Evolutionary conservation across 192 early-diverging fungal species (phyloP), one percentile per base, ranked within the genome.

Genomic region (Backusella macrospora): DNA sequence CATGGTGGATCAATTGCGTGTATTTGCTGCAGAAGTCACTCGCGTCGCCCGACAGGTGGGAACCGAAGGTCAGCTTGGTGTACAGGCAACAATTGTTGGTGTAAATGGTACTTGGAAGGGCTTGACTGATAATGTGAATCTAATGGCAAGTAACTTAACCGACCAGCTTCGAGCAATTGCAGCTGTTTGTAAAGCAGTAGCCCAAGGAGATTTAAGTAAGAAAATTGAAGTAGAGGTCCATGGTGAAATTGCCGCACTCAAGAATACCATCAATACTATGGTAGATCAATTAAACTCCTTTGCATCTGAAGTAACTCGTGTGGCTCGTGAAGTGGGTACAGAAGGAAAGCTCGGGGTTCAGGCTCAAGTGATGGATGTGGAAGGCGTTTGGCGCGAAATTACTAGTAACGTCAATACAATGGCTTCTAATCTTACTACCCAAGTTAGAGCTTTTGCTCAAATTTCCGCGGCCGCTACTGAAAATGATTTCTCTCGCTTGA

Each of bases 291-390:
- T 90, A 5, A 76, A 71, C 47, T 86, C 81, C 10, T 89, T 91
- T 84, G 90, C 88, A 3, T 76, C 80, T 4, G 90, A 91, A 72
- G 85, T 90, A 18, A 84, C 83, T 12, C 79, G 85, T 49, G 89
- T 90, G n/a, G 89, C 89, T 5, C 76, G 83, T 15, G 86, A 88
- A 68, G 89, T 90, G 10, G 89, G 89, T 62, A 89, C 83, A 0
- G 88, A 92, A 59, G 92, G 92, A 40, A 90, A 89, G 47, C 78
- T 94, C 15, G 92, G 92, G 44, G 92, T 86, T 18, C 90, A 92
- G 73, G 92, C 91, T 0, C 83, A 90, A 43, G 92, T 94, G 0
- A 76, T 77, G n/a, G 91, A 89, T 70, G 90, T 92, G 2, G 87
- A 86, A 42, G 92, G 92, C 26, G 84, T 83, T 0, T 94, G 92